phyloP scores from a whole-genome alignment of 2,329 filamentous ascomycete species.

The Atkinsonella hypoxylon region DNA sequence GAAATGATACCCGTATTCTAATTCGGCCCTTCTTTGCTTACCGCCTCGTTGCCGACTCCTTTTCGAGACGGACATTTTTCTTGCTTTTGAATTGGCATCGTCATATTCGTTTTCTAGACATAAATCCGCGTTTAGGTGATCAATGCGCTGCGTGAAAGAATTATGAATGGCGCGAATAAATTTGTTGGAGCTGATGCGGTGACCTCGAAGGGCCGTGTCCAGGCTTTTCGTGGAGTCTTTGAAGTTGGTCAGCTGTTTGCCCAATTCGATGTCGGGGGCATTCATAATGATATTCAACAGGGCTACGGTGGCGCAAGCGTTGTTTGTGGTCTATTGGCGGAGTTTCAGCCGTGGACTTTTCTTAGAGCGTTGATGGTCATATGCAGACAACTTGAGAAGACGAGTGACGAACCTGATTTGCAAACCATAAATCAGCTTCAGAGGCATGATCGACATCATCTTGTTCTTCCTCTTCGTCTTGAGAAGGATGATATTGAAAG shows the following conservation, averaged over 20 bases:
- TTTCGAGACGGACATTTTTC: constrained; percentile 21
- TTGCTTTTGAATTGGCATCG: constrained; percentile 21
- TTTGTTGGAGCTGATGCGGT: constrained; percentile 59
- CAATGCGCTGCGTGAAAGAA: constrained; percentile 68
- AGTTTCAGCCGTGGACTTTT: neutral
- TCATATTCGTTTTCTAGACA: constrained; percentile 45
- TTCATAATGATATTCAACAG: constrained; percentile 94
- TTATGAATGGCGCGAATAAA: constrained; percentile 80
- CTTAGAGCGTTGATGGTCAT: neutral
- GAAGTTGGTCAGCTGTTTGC: constrained; percentile 58
- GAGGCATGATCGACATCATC: constrained; percentile 41
- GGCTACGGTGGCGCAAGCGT: constrained; percentile 86
- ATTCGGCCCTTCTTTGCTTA: constrained; percentile 29
- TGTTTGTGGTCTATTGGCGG: constrained; percentile 52
- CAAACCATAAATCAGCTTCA: constrained; percentile 63
- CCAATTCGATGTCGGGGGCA: constrained; percentile 51
- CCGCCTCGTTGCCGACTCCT: constrained; percentile 19
- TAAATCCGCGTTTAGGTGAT: constrained; percentile 63
- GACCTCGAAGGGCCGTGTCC: constrained; percentile 60
- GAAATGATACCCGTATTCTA: constrained; percentile 69
- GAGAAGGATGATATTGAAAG: constrained; percentile 54
- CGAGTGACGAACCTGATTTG: constrained; percentile 57
- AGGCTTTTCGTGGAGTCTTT: constrained; percentile 59
- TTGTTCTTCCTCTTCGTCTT: constrained; percentile 42
- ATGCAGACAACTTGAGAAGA: neutral